phyloP scores from a whole-genome alignment of 345 rosid species.

The Ailanthus altissimus region DNA sequence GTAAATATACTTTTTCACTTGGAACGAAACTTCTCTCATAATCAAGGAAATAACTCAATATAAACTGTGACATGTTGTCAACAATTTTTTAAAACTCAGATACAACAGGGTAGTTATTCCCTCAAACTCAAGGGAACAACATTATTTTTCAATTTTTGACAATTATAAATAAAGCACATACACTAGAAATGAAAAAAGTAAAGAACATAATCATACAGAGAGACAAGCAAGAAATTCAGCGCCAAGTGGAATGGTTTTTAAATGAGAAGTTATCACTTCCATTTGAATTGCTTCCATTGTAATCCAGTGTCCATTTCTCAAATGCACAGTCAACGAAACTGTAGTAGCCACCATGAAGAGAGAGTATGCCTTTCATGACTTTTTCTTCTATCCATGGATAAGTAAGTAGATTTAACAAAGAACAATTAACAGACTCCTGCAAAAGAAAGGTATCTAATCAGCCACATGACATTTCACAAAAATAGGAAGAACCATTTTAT shows the following conservation, averaged over 20 bases:
- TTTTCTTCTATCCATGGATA: constrained; percentile 97
- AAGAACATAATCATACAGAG: background rate
- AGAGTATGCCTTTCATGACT: constrained; percentile 54
- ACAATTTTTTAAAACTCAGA: background rate
- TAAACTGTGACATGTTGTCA: background rate
- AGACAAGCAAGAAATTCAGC: constrained; percentile 29
- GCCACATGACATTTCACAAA: background rate
- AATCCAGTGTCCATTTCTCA: constrained; percentile 95
- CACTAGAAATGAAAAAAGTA: background rate
- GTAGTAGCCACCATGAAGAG: constrained; percentile 91
- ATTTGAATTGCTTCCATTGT: constrained; percentile 40
- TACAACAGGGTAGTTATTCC: constrained; percentile 12
- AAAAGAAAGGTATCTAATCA: constrained; percentile 8
- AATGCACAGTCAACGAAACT: constrained; percentile 77
- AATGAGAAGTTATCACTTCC: constrained; percentile 44
- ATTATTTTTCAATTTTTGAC: constrained; percentile 10
- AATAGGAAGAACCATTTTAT: background rate
- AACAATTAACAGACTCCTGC: constrained; percentile 76
- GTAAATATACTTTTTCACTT: background rate
- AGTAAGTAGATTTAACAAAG: constrained; percentile 70
- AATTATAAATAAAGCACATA: constrained; percentile 18
- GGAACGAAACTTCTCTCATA: background rate
- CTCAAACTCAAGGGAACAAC: constrained; percentile 23
- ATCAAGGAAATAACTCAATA: background rate
- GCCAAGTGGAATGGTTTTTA: constrained; percentile 63